phyloP scores from a whole-genome alignment of 2,329 filamentous ascomycete genomes.

The Coniosporium tulheliwenetii region DNA sequence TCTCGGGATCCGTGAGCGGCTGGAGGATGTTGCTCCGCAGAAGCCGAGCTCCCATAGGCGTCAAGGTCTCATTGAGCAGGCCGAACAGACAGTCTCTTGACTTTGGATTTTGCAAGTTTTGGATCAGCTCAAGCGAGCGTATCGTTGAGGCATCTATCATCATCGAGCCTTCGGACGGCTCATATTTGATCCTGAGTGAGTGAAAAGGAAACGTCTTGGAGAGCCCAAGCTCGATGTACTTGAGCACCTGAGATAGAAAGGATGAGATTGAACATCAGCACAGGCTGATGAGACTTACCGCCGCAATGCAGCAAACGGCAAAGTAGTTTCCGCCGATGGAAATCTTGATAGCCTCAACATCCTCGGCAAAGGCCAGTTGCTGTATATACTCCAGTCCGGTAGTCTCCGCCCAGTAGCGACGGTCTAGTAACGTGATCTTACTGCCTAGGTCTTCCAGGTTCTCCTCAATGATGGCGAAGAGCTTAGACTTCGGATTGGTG shows the following conservation, averaged over 20 bases:
- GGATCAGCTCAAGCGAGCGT: constrained; percentile 72
- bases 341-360: constrained; percentile 67
- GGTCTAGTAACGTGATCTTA: constrained; percentile 48
- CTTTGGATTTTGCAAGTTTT: constrained; percentile 63
- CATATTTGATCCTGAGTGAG: constrained; percentile 72
- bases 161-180: constrained; percentile 83
- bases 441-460: constrained; percentile 45
- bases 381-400: constrained; percentile 64
- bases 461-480: constrained; percentile 59
- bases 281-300: constrained; percentile 38
- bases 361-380: constrained; percentile 62
- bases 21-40: constrained; percentile 79
- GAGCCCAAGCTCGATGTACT: constrained; percentile 61
- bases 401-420: constrained; percentile 70
- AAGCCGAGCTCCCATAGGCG: constrained; percentile 76
- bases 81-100: constrained; percentile 76
- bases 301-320: constrained; percentile 70
- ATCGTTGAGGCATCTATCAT: constrained; percentile 88
- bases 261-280: not conserved
- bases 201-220: constrained; percentile 56
- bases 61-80: constrained; percentile 68
- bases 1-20: constrained; percentile 57
- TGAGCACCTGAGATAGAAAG: constrained; percentile 44
- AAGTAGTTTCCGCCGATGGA: constrained; percentile 74
- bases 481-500: constrained; percentile 55